phyloP scores from a whole-genome alignment of 148 eudicot species.

The Rhododendron ovatum region DNA sequence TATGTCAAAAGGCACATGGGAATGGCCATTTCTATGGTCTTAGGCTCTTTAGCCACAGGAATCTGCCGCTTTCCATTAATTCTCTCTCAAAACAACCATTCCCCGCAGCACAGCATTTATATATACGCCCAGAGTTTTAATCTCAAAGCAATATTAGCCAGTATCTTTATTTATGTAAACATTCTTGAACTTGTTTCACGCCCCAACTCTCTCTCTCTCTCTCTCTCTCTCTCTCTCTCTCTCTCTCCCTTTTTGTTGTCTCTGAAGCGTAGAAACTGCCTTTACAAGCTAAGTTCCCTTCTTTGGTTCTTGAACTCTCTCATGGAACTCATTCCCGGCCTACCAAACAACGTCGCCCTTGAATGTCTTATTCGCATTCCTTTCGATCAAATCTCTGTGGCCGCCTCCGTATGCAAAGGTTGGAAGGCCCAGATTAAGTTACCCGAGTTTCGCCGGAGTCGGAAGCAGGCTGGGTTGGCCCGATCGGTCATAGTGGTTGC shows the following conservation, averaged over 20 bases:
- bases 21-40: background rate
- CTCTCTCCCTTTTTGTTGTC: background rate
- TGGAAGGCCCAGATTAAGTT: conserved; percentile 48
- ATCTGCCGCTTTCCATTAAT: background rate
- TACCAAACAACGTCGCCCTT: conserved; percentile 53
- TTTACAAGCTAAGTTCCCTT: background rate
- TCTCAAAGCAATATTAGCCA: background rate
- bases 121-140: background rate
- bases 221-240: background rate
- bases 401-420: conserved; percentile 33
- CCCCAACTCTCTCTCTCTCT: background rate
- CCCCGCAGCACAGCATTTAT: background rate
- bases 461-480: conserved; percentile 39
- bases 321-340: conserved; percentile 69
- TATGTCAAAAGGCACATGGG: too few relatives aligned
- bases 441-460: conserved; percentile 33
- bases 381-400: conserved; percentile 36
- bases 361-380: conserved; percentile 62
- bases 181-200: background rate
- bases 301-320: background rate
- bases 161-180: too few relatives aligned
- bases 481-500: conserved; percentile 47
- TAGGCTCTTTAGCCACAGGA: too few relatives aligned
- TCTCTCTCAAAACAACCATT: background rate
- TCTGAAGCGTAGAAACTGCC: too few relatives aligned